Evolutionary conservation across 805 yeast species (phyloP).

Genomic region (Debaryomyces castellii): DNA sequence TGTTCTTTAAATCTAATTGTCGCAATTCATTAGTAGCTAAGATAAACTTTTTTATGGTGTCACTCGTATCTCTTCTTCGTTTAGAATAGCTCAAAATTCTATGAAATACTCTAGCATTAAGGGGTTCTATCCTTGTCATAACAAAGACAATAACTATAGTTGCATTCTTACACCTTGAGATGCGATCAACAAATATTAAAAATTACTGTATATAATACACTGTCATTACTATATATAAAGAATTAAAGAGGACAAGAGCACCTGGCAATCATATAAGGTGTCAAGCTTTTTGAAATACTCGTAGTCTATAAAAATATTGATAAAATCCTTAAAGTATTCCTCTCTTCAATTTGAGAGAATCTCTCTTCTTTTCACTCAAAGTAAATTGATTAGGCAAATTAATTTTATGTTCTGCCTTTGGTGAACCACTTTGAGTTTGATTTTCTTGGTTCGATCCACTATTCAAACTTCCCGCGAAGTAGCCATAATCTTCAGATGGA

Average conservation of each 20-base stretch:
- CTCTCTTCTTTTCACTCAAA: conserved; percentile 45
- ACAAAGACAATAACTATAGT: too few species aligned
- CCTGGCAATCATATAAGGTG: neutral
- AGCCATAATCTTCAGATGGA: conserved; percentile 35
- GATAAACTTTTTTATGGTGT: conserved; percentile 1
- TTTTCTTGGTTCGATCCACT: conserved; percentile 2
- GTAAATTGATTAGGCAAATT: conserved; percentile 32
- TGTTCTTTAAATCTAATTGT: neutral
- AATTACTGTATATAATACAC: neutral
- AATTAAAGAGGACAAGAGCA: neutral
- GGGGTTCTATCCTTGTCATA: neutral
- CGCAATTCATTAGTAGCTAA: neutral
- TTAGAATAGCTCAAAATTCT: neutral
- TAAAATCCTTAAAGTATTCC: conserved; percentile 33
- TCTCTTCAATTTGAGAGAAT: conserved; percentile 43
- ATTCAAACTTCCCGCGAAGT: conserved; percentile 20
- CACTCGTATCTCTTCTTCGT: neutral
- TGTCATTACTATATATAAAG: neutral
- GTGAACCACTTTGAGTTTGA: conserved; percentile 5
- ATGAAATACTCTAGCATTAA: neutral
- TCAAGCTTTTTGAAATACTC: neutral
- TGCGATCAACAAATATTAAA: too few species aligned
- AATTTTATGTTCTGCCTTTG: conserved; percentile 13
- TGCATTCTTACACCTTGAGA: too few species aligned
- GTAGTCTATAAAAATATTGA: neutral